phyloP scores from a whole-genome alignment of 2,329 filamentous ascomycete species.

The Fusarium citri region DNA sequence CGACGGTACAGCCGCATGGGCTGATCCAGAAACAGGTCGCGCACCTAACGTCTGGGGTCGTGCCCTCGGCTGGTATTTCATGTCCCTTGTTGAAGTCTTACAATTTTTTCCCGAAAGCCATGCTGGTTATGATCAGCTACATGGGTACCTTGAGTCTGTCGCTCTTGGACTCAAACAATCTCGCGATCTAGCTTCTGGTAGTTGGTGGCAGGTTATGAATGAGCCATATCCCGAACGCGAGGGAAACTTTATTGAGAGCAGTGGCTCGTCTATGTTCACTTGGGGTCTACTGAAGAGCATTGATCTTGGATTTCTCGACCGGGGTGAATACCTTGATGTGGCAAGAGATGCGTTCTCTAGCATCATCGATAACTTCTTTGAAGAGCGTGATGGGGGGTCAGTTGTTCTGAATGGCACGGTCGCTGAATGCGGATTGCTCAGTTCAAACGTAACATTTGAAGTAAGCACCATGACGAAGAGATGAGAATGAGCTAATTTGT shows the following conservation, averaged over 20 bases:
- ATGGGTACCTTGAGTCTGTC: conserved; percentile 53
- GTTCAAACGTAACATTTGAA: conserved; percentile 60
- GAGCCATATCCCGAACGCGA: conserved; percentile 56
- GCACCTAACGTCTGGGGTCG: conserved; percentile 64
- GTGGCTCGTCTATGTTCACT: conserved; percentile 67
- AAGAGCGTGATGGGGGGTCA: conserved; percentile 56
- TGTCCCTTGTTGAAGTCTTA: conserved; percentile 61
- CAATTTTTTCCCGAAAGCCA: conserved; percentile 55
- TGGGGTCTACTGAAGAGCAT: conserved; percentile 60
- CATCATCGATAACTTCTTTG: conserved; percentile 57
- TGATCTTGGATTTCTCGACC: conserved; percentile 32
- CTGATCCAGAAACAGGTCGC: conserved; percentile 58
- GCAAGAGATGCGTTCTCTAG: conserved; percentile 38
- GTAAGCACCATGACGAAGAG: conserved; percentile 45
- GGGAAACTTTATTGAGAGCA: conserved; percentile 70
- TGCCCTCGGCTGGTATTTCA: conserved; percentile 63
- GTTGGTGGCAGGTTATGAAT: conserved; percentile 70
- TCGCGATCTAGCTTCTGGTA: conserved; percentile 56
- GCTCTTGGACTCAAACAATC: conserved; percentile 54
- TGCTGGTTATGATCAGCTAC: conserved; percentile 49
- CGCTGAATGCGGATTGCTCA: conserved; percentile 59
- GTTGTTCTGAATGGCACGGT: conserved; percentile 62
- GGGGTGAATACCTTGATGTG: conserved; percentile 7
- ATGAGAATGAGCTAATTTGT: background rate
- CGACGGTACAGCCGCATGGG: conserved; percentile 60